Evolutionary conservation across 257 asterid genomes (phyloP).

Genomic region (Solanum chaucha): DNA sequence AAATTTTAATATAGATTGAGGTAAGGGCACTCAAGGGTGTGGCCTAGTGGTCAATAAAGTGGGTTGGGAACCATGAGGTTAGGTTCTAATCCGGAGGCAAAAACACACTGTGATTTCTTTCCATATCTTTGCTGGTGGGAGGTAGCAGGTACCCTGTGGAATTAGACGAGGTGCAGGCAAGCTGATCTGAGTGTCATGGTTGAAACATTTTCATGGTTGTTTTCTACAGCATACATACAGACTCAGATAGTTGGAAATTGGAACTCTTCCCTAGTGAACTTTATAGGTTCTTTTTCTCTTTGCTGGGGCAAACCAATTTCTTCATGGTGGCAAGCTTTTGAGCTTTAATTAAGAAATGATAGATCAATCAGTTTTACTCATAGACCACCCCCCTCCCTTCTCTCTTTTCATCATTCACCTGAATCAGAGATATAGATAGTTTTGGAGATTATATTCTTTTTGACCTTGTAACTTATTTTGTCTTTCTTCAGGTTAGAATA

Average conservation of each 20-base stretch:
- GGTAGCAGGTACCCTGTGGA: not conserved
- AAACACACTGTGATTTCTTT: not conserved
- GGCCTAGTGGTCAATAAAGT: not conserved
- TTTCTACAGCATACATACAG: not conserved
- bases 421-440: not conserved
- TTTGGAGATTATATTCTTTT: not conserved
- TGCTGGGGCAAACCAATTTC: not conserved
- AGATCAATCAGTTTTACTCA: not conserved
- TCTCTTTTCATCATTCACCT: not conserved
- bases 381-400: not conserved
- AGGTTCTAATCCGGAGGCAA: not conserved
- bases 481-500: slow-evolving; percentile 61
- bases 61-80: not conserved
- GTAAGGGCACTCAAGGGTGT: not conserved
- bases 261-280: not conserved
- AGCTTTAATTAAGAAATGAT: not conserved
- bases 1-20: not conserved
- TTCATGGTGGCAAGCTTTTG: not conserved
- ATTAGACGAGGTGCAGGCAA: not conserved
- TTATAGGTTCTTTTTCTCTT: too few relatives aligned
- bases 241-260: not conserved
- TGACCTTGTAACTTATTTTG: not conserved
- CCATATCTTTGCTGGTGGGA: not conserved
- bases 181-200: not conserved
- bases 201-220: not conserved